Evolutionary conservation across 2,329 filamentous ascomycete genomes (phyloP).

Genomic region (Aspergillus quadrilineatus): DNA sequence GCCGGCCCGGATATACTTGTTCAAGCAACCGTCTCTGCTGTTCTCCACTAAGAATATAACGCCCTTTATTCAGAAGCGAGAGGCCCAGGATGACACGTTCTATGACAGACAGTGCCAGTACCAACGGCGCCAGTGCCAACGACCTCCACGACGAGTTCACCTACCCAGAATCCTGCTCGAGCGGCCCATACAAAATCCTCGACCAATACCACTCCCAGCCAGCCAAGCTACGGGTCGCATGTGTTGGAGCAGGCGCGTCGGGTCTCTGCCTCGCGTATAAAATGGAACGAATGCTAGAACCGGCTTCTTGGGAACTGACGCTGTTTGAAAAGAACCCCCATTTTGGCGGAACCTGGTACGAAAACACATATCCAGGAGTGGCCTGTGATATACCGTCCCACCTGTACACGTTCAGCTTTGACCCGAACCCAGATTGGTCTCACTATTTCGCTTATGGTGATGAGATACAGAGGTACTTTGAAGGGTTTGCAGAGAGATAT

Average conservation of each 20-base stretch:
- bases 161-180: not conserved
- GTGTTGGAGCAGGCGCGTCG: not conserved
- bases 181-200: not conserved
- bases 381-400: slow-evolving; percentile 14
- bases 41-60: no score
- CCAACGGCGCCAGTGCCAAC: not conserved
- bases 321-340: slow-evolving; percentile 3
- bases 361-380: slow-evolving; percentile 7
- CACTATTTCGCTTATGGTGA: slow-evolving; percentile 20
- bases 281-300: not conserved
- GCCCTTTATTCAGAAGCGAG: no score
- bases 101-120: not conserved
- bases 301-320: not conserved
- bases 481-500: slow-evolving; percentile 20
- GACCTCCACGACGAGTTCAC: not conserved
- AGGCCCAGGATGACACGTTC: not conserved
- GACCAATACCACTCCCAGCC: not conserved
- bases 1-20: not conserved
- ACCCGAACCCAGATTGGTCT: slow-evolving; percentile 23
- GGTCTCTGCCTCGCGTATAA: not conserved
- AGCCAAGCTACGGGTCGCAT: not conserved
- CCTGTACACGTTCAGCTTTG: slow-evolving; percentile 13
- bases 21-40: not conserved
- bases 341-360: slow-evolving; percentile 7
- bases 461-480: slow-evolving; percentile 20